Percentiles rank a stretch among this genome's conserved stretches.
Evolutionary conservation across 306 rosid species (phyloP).

Genomic region (Fragaria ananassa): DNA sequence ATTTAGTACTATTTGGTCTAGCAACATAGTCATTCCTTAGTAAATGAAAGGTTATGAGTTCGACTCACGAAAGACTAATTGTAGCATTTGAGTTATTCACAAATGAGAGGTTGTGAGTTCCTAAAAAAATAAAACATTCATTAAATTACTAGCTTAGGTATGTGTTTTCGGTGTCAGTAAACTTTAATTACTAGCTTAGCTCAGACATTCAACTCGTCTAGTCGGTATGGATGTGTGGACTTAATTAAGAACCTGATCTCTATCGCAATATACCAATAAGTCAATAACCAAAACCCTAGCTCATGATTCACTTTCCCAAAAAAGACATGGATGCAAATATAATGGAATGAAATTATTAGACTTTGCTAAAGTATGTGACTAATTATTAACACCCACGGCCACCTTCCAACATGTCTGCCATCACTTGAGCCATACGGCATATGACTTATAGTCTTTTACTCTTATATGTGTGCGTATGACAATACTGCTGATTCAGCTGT

Average conservation of each 20-base stretch:
- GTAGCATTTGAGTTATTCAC: too few species aligned
- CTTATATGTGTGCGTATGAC: background rate
- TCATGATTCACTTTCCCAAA: background rate
- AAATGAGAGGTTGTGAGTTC: too few species aligned
- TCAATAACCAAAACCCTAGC: background rate
- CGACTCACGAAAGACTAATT: too few species aligned
- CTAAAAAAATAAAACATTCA: too few species aligned
- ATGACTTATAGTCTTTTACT: background rate
- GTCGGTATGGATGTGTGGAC: too few species aligned
- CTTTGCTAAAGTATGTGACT: background rate
- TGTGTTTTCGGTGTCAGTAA: too few species aligned
- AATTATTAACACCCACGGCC: background rate
- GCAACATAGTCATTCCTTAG: too few species aligned
- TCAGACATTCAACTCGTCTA: too few species aligned
- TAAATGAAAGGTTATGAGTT: too few species aligned
- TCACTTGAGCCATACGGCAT: conserved; percentile 2
- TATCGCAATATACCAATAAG: background rate
- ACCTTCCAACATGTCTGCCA: background rate
- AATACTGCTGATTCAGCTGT: background rate
- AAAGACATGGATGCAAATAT: background rate
- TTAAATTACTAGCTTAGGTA: too few species aligned
- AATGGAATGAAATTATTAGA: background rate
- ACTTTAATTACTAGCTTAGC: too few species aligned
- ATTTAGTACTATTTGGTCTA: too few species aligned
- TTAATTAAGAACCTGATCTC: background rate